A percentile compares a stretch with the other conserved stretches of the same genome.
These are phyloP conservation scores for Viola pubescens DNA, from an alignment of 441 rosid species.

Conservation along the genomic window DNA sequence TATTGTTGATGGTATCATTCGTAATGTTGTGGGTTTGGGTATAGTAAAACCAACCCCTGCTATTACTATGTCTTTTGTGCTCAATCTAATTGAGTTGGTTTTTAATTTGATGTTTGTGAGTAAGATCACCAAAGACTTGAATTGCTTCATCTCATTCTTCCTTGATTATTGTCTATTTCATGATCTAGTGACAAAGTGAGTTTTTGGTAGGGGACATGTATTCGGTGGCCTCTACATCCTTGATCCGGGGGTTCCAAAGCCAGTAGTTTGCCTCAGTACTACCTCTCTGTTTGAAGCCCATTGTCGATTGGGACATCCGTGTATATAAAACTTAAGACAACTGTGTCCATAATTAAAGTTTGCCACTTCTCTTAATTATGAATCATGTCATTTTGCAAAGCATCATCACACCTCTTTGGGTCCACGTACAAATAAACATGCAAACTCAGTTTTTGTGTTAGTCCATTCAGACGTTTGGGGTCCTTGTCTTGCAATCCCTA, in stretches of 20 bases:
- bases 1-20: no score
- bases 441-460: no score
- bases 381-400: background rate
- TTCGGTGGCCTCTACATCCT: background rate
- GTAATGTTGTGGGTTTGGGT: background rate
- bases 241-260: background rate
- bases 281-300: background rate
- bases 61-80: background rate
- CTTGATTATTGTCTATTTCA: background rate
- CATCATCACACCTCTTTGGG: background rate
- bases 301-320: no score
- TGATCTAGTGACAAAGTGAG: background rate
- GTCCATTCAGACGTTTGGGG: no score
- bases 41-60: background rate
- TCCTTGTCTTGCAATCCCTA: no score
- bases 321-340: no score
- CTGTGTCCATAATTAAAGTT: no score
- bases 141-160: background rate
- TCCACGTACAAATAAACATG: no score
- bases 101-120: conserved; percentile 7
- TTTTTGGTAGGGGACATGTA: background rate
- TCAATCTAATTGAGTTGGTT: background rate
- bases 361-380: background rate
- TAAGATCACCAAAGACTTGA: background rate
- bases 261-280: background rate